These are phyloP conservation scores for Monosporascus sp. DNA, from an alignment of 2,329 filamentous ascomycete genomes.

Conservation along the genomic window DNA sequence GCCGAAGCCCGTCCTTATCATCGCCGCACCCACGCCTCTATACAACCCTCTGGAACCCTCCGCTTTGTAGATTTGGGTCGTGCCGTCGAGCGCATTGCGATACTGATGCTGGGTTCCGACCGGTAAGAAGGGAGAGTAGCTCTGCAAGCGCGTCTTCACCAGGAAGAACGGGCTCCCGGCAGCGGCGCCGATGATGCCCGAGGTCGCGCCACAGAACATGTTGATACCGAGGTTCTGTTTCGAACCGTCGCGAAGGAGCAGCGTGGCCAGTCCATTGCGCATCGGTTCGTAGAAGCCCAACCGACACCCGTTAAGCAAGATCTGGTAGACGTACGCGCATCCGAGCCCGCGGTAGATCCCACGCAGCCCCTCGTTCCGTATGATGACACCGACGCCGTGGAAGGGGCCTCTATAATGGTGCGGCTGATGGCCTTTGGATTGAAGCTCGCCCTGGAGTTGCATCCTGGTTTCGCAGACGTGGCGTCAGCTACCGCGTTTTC, in stretches of 20 bases:
- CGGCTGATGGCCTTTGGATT: conserved; percentile 76
- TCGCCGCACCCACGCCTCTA: conserved; percentile 83
- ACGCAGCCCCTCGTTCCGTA: conserved; percentile 80
- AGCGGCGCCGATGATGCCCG: conserved; percentile 86
- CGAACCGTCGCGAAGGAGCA: conserved; percentile 66
- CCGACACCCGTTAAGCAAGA: conserved; percentile 92
- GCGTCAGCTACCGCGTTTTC: conserved; percentile 4
- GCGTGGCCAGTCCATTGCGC: conserved; percentile 62
- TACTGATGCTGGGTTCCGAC: conserved; percentile 97
- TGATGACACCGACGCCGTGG: conserved; percentile 84
- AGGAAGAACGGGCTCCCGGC: conserved; percentile 95
- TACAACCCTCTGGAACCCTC: conserved; percentile 84
- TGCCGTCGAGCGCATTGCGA: conserved; percentile 75
- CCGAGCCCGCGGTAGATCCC: conserved; percentile 87
- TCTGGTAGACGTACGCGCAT: conserved; percentile 92
- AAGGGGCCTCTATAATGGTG: conserved; percentile 87
- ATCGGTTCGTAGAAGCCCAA: conserved; percentile 97
- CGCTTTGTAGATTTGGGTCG: conserved; percentile 67
- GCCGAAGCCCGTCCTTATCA: conserved; percentile 93
- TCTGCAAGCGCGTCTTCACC: conserved; percentile 93
- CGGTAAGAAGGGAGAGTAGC: conserved; percentile 84
- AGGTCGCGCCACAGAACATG: conserved; percentile 84
- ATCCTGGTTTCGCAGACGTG: conserved; percentile 48
- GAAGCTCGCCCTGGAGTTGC: conserved; percentile 93
- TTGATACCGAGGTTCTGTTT: conserved; percentile 85